Percentiles rank a stretch among this genome's conserved stretches.
These are phyloP conservation scores for Basipetospora chlamydospora DNA, from an alignment of 2,329 filamentous ascomycete species.

Conservation along the genomic window DNA sequence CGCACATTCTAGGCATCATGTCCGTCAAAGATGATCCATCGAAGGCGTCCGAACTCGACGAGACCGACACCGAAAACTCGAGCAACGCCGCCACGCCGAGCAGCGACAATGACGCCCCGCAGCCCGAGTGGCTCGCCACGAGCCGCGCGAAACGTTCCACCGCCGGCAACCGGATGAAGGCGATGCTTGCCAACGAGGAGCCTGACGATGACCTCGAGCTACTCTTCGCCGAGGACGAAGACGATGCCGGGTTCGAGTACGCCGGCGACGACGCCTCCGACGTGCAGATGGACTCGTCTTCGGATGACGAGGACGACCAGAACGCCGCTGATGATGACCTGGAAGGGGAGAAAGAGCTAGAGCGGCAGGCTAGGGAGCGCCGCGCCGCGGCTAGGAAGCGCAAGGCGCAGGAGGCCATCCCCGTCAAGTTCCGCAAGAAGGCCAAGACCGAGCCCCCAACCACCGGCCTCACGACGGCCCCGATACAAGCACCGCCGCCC, in stretches of 20 bases:
- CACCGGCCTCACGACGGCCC: conserved; percentile 18
- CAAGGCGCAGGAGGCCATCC: conserved; percentile 62
- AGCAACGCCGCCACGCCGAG: conserved; percentile 13
- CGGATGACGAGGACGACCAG: conserved; percentile 64
- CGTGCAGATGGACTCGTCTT: conserved; percentile 73
- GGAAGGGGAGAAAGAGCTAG: conserved; percentile 76
- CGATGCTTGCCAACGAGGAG: conserved; percentile 60
- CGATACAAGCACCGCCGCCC: conserved; percentile 24
- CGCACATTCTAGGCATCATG: no score
- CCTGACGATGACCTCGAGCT: conserved; percentile 56
- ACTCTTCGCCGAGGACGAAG: conserved; percentile 60
- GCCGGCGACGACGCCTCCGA: conserved; percentile 55
- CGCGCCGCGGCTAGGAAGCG: conserved; percentile 58
- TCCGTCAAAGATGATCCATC: conserved; percentile 1
- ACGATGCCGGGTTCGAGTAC: conserved; percentile 57
- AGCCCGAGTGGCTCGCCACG: conserved; percentile 57
- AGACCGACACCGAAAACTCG: conserved; percentile 21
- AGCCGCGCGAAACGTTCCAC: conserved; percentile 63
- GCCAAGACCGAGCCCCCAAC: conserved; percentile 23
- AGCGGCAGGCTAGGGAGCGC: conserved; percentile 59
- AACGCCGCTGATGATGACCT: conserved; percentile 49
- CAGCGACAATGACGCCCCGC: conserved; percentile 13
- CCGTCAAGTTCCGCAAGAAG: conserved; percentile 57
- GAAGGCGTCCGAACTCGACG: background rate
- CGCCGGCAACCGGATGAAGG: conserved; percentile 71